phyloP scores from a whole-genome alignment of 139 green algal species.

The Coccomyxa sp. region DNA sequence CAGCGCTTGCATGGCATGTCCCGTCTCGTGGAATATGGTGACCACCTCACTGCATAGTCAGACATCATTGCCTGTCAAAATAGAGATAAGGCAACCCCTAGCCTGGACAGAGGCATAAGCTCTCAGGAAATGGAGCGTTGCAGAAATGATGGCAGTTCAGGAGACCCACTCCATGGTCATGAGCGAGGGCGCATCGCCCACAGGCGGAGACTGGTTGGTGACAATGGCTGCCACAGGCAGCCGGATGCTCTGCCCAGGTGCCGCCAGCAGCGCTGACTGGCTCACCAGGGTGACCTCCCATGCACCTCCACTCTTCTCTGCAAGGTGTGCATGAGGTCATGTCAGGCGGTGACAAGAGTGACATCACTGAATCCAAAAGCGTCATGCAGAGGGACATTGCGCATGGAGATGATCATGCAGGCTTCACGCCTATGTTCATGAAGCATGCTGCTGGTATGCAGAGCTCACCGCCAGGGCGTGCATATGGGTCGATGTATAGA shows the following conservation, averaged over 20 bases:
- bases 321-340: too few species aligned
- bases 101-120: neutral
- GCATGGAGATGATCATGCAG: neutral
- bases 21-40: conserved; percentile 96
- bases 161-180: conserved; percentile 83
- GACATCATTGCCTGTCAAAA: neutral
- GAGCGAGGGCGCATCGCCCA: conserved; percentile 82
- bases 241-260: conserved; percentile 44
- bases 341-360: too few species aligned
- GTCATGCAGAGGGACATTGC: neutral
- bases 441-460: too few species aligned
- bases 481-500: conserved; percentile 72
- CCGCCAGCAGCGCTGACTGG: conserved; percentile 48
- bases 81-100: neutral
- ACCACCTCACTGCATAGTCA: conserved; percentile 68
- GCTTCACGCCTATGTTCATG: too few species aligned
- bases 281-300: conserved; percentile 86
- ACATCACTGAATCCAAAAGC: too few species aligned
- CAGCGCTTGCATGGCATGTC: conserved; percentile 95
- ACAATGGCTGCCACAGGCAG: conserved; percentile 97
- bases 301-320: conserved; percentile 93
- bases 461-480: conserved; percentile 2
- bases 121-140: neutral
- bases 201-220: conserved; percentile 86
- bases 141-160: neutral